Conservation (phyloP, 331 rosid genomes). For the Cydonia oblonga region DNA sequence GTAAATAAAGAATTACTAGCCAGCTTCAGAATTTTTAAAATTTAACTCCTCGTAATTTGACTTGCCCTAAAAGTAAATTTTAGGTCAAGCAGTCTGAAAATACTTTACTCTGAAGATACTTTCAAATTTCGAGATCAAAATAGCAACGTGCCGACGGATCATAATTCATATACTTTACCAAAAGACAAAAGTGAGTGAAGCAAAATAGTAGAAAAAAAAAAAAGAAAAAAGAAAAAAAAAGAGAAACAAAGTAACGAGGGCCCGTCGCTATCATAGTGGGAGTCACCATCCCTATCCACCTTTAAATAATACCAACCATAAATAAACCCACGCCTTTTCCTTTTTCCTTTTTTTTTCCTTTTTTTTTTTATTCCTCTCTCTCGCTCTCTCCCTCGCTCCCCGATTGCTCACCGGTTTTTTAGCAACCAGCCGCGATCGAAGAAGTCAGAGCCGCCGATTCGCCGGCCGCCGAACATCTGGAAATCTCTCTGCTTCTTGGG, state of each 20-base stretch:
- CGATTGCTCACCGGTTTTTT: conserved; percentile 36
- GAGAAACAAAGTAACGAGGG: conserved; percentile 18
- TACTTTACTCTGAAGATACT: too few relatives aligned
- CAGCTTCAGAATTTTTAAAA: too few relatives aligned
- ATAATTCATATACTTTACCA: not conserved
- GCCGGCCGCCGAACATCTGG: conserved; percentile 17
- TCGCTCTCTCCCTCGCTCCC: not conserved
- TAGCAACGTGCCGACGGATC: too few relatives aligned
- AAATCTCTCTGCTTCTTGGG: conserved; percentile 6
- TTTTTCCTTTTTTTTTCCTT: not conserved
- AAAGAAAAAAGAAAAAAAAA: too few relatives aligned
- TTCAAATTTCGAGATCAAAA: too few relatives aligned
- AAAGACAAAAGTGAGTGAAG: not conserved
- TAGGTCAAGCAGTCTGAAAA: too few relatives aligned
- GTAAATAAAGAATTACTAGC: too few relatives aligned
- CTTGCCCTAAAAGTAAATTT: too few relatives aligned
- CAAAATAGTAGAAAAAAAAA: too few relatives aligned
- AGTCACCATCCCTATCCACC: conserved; percentile 42
- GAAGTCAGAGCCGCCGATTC: conserved; percentile 27
- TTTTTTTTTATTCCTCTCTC: not conserved
- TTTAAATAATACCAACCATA: conserved; percentile 39
- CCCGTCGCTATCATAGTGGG: conserved; percentile 45
- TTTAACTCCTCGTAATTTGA: too few relatives aligned
- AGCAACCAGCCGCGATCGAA: conserved; percentile 15
- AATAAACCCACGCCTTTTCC: conserved; percentile 3